Conservation (phyloP, 345 rosid species). For the Physaria fendleri region DNA sequence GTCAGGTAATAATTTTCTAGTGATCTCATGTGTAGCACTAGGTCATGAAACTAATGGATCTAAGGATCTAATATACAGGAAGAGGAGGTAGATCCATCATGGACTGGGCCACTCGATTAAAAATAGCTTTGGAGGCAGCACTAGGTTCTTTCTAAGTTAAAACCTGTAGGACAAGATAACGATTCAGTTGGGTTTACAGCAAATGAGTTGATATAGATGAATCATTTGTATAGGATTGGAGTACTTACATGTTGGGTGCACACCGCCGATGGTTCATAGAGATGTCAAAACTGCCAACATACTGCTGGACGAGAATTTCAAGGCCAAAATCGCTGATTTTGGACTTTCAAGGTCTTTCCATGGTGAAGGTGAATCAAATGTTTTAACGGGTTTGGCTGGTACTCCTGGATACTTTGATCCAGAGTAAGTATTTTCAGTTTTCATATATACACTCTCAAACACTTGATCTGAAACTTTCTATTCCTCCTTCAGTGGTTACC, state of each 20-base stretch:
- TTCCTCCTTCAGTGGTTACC: not conserved
- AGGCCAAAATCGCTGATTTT: conserved; percentile 47
- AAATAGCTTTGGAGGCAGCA: conserved; percentile 41
- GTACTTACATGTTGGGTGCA: too few relatives aligned
- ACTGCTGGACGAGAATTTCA: too few relatives aligned
- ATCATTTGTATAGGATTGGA: not conserved
- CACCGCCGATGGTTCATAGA: too few relatives aligned
- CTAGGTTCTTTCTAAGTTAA: conserved; percentile 23
- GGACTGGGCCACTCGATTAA: conserved; percentile 34
- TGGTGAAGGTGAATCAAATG: not conserved
- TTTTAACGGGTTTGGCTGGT: not conserved
- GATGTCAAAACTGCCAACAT: too few relatives aligned
- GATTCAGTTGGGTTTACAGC: not conserved
- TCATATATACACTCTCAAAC: not conserved
- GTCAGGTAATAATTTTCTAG: conserved; percentile 10
- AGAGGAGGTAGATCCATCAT: conserved; percentile 1
- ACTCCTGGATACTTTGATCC: conserved; percentile 10
- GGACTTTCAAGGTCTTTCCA: conserved; percentile 35
- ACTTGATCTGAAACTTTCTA: not conserved
- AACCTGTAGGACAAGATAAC: not conserved
- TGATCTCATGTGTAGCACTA: not conserved
- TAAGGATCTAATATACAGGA: not conserved
- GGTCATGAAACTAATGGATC: not conserved
- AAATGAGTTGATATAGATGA: not conserved
- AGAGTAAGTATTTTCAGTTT: not conserved